These are phyloP conservation scores for Lanmaoa rubissima DNA, from an alignment of 768 basidiomycete species.

Conservation along the genomic window DNA sequence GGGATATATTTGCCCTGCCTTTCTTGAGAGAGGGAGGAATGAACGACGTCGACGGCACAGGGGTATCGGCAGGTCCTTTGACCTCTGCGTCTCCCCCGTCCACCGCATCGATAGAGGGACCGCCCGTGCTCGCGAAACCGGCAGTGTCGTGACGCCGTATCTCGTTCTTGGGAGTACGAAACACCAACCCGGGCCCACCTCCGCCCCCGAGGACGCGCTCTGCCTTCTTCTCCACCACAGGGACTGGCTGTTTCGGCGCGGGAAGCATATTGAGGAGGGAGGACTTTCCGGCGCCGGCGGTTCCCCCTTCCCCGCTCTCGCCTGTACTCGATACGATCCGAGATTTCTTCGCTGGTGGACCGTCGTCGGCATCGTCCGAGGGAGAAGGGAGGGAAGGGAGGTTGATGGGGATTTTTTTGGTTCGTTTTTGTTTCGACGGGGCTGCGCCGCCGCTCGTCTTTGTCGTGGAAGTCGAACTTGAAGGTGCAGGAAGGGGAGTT, in stretches of 20 bases:
- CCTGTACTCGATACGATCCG: slow-evolving; percentile 44
- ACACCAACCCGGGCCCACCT: slow-evolving; percentile 58
- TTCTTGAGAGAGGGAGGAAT: slow-evolving; percentile 58
- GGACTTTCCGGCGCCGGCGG: slow-evolving; percentile 49
- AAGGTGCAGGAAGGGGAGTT: slow-evolving; percentile 31
- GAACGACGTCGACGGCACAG: slow-evolving; percentile 43
- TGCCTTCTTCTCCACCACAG: slow-evolving; percentile 37
- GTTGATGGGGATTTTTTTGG: slow-evolving; percentile 42
- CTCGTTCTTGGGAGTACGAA: slow-evolving; percentile 38
- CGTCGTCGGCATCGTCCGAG: slow-evolving; percentile 43
- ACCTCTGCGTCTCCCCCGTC: slow-evolving; percentile 7
- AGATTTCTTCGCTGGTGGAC: slow-evolving; percentile 59
- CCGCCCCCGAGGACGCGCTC: slow-evolving; percentile 67
- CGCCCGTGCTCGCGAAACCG: slow-evolving; percentile 26
- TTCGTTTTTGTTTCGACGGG: slow-evolving; percentile 40
- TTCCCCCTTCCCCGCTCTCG: slow-evolving; percentile 27
- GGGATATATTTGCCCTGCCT: slow-evolving; percentile 57
- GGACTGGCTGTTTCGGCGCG: slow-evolving; percentile 56
- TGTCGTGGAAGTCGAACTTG: background rate
- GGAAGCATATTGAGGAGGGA: slow-evolving; percentile 73
- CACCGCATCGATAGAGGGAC: slow-evolving; percentile 13
- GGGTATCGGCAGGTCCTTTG: background rate
- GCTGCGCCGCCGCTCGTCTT: slow-evolving; percentile 9
- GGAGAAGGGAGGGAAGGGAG: slow-evolving; percentile 31
- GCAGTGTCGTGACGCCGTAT: slow-evolving; percentile 9